Percentiles rank a stretch among this genome's conserved stretches.
These are phyloP conservation scores for Leishmania turanica DNA, from an alignment of 208 protist species.

Conservation along the genomic window DNA sequence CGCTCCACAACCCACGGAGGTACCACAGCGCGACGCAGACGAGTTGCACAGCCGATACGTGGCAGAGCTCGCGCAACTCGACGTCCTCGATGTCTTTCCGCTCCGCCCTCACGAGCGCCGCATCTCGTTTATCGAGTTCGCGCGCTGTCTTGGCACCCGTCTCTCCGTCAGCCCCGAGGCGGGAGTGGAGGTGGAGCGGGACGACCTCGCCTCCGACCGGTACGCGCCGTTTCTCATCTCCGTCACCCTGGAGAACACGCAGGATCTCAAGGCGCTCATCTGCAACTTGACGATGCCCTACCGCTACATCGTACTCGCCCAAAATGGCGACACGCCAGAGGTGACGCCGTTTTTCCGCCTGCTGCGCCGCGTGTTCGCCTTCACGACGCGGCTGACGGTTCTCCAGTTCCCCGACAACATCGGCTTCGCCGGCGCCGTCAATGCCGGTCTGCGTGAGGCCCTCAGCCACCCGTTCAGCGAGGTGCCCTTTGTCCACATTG, in stretches of 20 bases:
- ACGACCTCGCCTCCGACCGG: background rate
- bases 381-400: constrained; percentile 48
- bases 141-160: constrained; percentile 17
- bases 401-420: constrained; percentile 29
- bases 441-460: constrained; percentile 41
- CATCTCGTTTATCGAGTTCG: constrained; percentile 32
- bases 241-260: constrained; percentile 25
- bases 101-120: constrained; percentile 21
- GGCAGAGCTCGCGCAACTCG: constrained; percentile 7
- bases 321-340: constrained; percentile 31
- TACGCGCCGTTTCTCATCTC: constrained; percentile 26
- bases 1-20: background rate
- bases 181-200: constrained; percentile 16
- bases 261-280: constrained; percentile 40
- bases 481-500: constrained; percentile 41
- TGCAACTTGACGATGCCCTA: constrained; percentile 35
- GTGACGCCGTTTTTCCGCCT: constrained; percentile 36
- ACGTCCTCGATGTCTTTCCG: constrained; percentile 18
- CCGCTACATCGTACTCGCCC: constrained; percentile 32
- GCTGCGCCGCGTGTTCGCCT: constrained; percentile 37
- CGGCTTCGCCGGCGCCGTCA: constrained; percentile 36
- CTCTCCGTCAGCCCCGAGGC: constrained; percentile 25
- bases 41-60: constrained; percentile 8
- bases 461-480: constrained; percentile 32
- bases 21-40: background rate